These are phyloP conservation scores for Backusella tuberculispora DNA, from an alignment of 192 early-diverging fungal genomes.

Conservation along the genomic window DNA sequence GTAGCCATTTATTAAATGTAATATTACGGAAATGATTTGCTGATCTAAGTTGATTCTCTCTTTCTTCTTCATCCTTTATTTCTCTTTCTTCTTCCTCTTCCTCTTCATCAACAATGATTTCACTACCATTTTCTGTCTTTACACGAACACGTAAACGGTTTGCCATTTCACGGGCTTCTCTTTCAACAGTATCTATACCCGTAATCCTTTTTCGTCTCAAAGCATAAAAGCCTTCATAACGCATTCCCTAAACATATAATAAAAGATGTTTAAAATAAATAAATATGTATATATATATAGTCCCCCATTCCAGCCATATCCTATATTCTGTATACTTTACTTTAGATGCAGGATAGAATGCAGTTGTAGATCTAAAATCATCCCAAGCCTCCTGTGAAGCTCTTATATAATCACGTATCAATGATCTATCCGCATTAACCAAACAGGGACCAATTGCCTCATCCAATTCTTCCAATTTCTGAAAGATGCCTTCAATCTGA, in stretches of 20 bases:
- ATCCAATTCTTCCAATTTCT: slow-evolving; percentile 17
- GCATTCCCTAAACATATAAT: neutral
- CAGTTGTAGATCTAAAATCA: slow-evolving; percentile 32
- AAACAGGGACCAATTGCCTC: neutral
- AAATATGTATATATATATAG: neutral
- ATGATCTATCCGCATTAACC: slow-evolving; percentile 4
- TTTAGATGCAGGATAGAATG: slow-evolving; percentile 30
- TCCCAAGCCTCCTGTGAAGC: slow-evolving; percentile 33
- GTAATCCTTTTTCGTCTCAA: neutral
- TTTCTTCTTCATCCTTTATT: slow-evolving; percentile 36
- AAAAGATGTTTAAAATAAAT: neutral
- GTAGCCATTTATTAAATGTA: slow-evolving; percentile 63
- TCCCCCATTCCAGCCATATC: neutral
- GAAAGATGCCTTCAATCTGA: neutral
- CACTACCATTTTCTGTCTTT: slow-evolving; percentile 12
- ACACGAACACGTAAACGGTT: slow-evolving; percentile 22
- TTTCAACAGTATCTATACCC: neutral
- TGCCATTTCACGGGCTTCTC: slow-evolving; percentile 32
- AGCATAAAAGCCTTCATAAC: slow-evolving; percentile 29
- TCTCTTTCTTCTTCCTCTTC: slow-evolving; percentile 26
- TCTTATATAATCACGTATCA: slow-evolving; percentile 33
- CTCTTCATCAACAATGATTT: slow-evolving; percentile 25
- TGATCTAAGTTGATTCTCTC: slow-evolving; percentile 35
- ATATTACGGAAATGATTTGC: slow-evolving; percentile 44
- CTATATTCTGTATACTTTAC: slow-evolving; percentile 11